Percentiles rank a stretch among this genome's conserved stretches.
phyloP scores from a whole-genome alignment of 2,329 filamentous ascomycete genomes.

The Sporothrix inflata region DNA sequence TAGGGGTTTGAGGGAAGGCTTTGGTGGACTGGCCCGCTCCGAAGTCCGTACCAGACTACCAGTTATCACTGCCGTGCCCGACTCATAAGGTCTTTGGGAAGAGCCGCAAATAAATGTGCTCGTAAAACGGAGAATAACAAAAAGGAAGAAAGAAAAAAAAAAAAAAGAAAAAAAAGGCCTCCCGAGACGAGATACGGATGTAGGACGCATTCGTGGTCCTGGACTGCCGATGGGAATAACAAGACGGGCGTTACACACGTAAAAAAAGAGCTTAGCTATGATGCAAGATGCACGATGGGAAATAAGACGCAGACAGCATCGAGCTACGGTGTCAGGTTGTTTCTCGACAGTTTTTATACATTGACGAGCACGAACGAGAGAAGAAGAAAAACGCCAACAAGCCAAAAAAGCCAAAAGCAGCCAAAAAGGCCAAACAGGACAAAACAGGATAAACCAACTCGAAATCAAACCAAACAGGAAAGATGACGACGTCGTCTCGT shows the following conservation, averaged over 20 bases:
- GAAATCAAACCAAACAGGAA: neutral
- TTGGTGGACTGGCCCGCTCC: constrained; percentile 3
- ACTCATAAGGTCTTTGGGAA: neutral
- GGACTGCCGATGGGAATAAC: neutral
- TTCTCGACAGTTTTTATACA: constrained; percentile 1
- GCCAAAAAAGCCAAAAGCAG: neutral
- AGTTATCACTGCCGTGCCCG: neutral
- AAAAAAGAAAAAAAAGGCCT: too few relatives aligned
- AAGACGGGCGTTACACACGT: neutral
- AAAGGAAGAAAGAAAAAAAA: neutral
- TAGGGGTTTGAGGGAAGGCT: neutral
- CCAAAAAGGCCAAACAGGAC: neutral
- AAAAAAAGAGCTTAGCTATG: neutral
- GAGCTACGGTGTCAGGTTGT: too few relatives aligned
- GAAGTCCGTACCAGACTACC: neutral
- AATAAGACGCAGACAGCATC: constrained; percentile 17
- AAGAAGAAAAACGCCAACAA: neutral
- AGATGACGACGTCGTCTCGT: neutral
- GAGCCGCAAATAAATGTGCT: too few relatives aligned
- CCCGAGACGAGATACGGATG: too few relatives aligned
- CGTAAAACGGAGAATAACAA: too few relatives aligned
- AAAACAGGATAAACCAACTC: neutral
- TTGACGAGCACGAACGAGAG: neutral
- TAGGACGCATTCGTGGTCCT: too few relatives aligned
- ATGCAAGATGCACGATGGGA: neutral